Percentiles rank a stretch among this genome's conserved stretches.
Evolutionary conservation across 2,329 filamentous ascomycete genomes (phyloP).

Genomic region (Clathrospora elynae): DNA sequence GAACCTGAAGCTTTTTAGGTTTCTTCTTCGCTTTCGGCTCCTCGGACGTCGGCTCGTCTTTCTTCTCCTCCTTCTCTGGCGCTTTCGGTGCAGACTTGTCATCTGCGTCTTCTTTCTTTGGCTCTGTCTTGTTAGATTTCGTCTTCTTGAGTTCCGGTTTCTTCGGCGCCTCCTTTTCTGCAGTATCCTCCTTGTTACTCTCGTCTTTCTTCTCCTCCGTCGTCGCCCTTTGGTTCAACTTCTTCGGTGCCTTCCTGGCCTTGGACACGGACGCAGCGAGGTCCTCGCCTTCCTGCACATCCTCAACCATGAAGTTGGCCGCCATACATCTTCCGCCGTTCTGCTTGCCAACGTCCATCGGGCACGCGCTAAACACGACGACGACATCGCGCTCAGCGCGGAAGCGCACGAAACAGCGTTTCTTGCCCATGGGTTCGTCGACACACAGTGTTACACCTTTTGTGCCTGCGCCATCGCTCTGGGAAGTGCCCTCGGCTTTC

Average conservation of each 20-base stretch:
- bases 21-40: constrained; percentile 43
- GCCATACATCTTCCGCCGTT: constrained; percentile 49
- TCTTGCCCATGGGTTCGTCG: constrained; percentile 43
- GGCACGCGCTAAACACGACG: constrained; percentile 47
- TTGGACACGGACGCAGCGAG: constrained; percentile 22
- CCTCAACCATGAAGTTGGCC: constrained; percentile 48
- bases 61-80: constrained; percentile 2
- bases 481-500: constrained; percentile 14
- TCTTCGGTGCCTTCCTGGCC: constrained; percentile 27
- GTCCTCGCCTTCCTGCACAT: constrained; percentile 33
- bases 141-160: constrained; percentile 1
- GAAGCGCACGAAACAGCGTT: constrained; percentile 43
- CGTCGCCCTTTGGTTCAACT: constrained; percentile 18
- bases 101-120: constrained; percentile 13
- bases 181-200: constrained; percentile 14
- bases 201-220: constrained; percentile 17
- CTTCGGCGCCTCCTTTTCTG: constrained; percentile 7
- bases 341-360: constrained; percentile 45
- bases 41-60: constrained; percentile 6
- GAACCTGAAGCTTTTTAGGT: constrained; percentile 46
- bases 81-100: constrained; percentile 3
- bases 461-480: constrained; percentile 31
- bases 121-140: constrained; percentile 3
- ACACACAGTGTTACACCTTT: constrained; percentile 38
- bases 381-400: constrained; percentile 46